These are phyloP conservation scores for Globisporangium heterothallicum DNA, from an alignment of 352 stramenopile genomes.

Conservation along the genomic window DNA sequence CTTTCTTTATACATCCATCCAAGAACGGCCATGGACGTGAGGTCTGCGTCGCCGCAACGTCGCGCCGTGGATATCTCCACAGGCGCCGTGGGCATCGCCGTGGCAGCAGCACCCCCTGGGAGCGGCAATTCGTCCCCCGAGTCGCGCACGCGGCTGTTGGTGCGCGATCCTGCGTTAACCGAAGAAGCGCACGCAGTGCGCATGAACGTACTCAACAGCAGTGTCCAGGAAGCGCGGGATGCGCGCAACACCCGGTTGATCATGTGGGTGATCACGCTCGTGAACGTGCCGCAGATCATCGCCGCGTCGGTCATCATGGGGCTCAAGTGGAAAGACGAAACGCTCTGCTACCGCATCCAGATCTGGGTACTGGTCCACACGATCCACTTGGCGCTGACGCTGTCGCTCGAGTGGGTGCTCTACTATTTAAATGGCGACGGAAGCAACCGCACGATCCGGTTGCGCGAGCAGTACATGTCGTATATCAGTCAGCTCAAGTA, in stretches of 20 bases:
- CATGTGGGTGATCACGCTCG: conserved; percentile 70
- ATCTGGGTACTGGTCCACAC: conserved; percentile 80
- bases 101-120: neutral
- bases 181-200: conserved; percentile 77
- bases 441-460: conserved; percentile 49
- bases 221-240: conserved; percentile 71
- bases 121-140: conserved; percentile 11
- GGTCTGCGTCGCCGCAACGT: neutral
- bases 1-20: neutral
- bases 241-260: conserved; percentile 75
- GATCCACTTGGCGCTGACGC: conserved; percentile 54
- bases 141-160: conserved; percentile 29
- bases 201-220: conserved; percentile 82
- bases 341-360: conserved; percentile 77
- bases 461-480: conserved; percentile 65
- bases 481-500: conserved; percentile 79
- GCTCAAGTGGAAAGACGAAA: conserved; percentile 63
- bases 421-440: conserved; percentile 62
- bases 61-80: neutral
- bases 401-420: conserved; percentile 70
- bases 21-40: neutral
- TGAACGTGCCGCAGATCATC: conserved; percentile 75
- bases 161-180: conserved; percentile 22
- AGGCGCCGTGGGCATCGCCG: neutral
- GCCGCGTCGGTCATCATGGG: conserved; percentile 50